phyloP scores from a whole-genome alignment of 768 basidiomycete genomes.

The Suillus cothurnatus region DNA sequence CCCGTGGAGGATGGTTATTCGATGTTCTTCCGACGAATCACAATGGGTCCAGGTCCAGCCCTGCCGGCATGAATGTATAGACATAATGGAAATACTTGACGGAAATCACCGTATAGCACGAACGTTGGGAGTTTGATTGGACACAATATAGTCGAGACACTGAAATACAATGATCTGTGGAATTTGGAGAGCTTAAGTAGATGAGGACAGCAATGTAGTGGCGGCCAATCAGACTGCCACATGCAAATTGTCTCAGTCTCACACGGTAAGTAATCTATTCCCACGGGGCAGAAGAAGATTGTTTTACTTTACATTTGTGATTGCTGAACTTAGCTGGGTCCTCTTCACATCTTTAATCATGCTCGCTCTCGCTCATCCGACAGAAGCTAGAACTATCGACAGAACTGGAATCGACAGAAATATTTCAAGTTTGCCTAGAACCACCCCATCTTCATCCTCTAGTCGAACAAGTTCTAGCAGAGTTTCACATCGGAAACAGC shows the following conservation, averaged over 20 bases:
- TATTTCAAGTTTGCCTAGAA: conserved; percentile 16
- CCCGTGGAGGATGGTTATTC: neutral
- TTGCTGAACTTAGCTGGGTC: conserved; percentile 9
- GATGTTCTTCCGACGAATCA: neutral
- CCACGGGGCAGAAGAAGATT: conserved; percentile 4
- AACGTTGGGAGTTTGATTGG: conserved; percentile 4
- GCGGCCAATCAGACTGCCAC: neutral
- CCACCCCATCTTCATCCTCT: conserved; percentile 25
- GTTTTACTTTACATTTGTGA: conserved; percentile 15
- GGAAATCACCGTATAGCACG: neutral
- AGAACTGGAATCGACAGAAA: conserved; percentile 28
- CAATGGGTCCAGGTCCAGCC: neutral
- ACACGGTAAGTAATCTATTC: conserved; percentile 5
- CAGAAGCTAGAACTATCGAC: conserved; percentile 28
- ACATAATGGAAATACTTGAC: neutral
- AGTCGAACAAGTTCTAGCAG: conserved; percentile 18
- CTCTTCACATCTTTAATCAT: conserved; percentile 32
- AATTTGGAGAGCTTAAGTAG: neutral
- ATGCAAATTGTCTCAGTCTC: neutral
- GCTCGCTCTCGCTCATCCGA: conserved; percentile 54
- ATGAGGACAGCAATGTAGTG: neutral
- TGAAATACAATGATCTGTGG: neutral
- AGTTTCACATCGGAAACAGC: conserved; percentile 32
- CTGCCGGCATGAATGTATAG: neutral
- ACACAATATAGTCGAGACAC: neutral